A percentile compares a stretch with the other conserved stretches of the same genome.
Evolutionary conservation across 768 basidiomycete species (phyloP).

Genomic region (Xerocomellus intermedius): DNA sequence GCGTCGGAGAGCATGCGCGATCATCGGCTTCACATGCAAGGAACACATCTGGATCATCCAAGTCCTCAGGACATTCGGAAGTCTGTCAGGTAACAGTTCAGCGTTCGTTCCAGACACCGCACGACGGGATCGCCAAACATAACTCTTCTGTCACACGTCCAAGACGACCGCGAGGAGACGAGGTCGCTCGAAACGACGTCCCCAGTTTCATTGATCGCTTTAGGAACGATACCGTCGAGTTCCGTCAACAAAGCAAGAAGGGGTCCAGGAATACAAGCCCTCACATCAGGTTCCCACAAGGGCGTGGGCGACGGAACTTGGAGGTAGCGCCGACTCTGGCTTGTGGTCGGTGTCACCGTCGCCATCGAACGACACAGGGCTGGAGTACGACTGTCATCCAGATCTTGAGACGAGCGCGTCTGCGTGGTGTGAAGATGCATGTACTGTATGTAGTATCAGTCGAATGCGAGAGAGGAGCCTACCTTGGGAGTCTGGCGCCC

Average conservation of each 20-base stretch:
- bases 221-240: neutral
- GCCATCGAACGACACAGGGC: neutral
- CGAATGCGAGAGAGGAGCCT: neutral
- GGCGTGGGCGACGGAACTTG: constrained; percentile 15
- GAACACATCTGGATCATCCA: neutral
- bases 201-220: constrained; percentile 4
- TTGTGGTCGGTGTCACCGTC: neutral
- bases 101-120: neutral
- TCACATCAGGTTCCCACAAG: constrained; percentile 14
- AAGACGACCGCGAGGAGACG: constrained; percentile 13
- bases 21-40: neutral
- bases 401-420: neutral
- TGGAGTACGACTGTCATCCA: neutral
- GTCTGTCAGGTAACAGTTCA: constrained; percentile 9
- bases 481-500: neutral
- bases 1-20: neutral
- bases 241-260: neutral
- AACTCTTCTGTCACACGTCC: constrained; percentile 22
- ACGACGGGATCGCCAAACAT: neutral
- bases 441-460: neutral
- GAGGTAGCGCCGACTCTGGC: constrained; percentile 10
- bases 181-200: constrained; percentile 9
- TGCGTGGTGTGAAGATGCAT: neutral
- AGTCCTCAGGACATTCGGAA: neutral
- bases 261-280: neutral